Evolutionary conservation across 2,329 filamentous ascomycete species (phyloP).

Genomic region (Colletotrichum tropicicola): DNA sequence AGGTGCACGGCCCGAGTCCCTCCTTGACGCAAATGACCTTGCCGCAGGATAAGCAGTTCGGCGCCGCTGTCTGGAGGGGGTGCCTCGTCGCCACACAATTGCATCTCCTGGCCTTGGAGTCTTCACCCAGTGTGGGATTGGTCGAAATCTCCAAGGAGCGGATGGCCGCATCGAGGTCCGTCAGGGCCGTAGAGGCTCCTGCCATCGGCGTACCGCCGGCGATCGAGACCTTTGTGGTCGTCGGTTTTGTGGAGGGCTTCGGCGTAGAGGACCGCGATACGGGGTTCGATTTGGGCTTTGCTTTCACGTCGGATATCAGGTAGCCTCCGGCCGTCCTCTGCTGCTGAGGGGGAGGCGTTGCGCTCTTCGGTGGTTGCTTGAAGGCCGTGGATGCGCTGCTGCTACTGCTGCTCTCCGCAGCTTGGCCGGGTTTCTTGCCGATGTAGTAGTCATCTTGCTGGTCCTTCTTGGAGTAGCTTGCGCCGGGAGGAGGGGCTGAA

Average conservation of each 20-base stretch:
- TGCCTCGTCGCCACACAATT: constrained; percentile 90
- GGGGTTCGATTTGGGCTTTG: constrained; percentile 64
- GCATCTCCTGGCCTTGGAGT: constrained; percentile 73
- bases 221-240: constrained; percentile 74
- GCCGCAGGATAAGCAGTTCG: constrained; percentile 91
- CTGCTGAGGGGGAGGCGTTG: constrained; percentile 32
- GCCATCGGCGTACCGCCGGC: constrained; percentile 85
- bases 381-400: constrained; percentile 46
- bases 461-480: constrained; percentile 78
- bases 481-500: constrained; percentile 69
- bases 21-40: constrained; percentile 97
- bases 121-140: constrained; percentile 74
- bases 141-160: constrained; percentile 90
- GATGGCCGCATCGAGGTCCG: constrained; percentile 82
- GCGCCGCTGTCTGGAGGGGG: constrained; percentile 87
- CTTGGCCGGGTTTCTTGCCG: constrained; percentile 53
- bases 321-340: constrained; percentile 78
- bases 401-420: constrained; percentile 42
- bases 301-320: constrained; percentile 80
- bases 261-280: constrained; percentile 62
- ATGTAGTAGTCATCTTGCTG: constrained; percentile 81
- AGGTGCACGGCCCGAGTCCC: constrained; percentile 93
- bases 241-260: constrained; percentile 52
- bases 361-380: constrained; percentile 36
- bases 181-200: constrained; percentile 77